phyloP scores from a whole-genome alignment of 2,329 filamentous ascomycete species.

The Fusarium dimerum region DNA sequence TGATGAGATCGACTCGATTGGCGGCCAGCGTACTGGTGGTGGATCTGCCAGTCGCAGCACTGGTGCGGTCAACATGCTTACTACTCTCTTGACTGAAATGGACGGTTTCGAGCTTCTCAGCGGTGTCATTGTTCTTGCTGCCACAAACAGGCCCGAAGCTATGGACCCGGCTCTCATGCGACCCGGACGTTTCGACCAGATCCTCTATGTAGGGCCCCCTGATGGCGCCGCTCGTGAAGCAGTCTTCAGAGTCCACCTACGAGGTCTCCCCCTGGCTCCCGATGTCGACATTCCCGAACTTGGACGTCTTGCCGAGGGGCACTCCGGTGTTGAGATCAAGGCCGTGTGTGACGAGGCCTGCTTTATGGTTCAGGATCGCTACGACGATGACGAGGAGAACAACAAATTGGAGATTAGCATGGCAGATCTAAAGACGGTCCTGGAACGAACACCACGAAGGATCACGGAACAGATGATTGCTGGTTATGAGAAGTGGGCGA shows the following conservation, averaged over 20 bases:
- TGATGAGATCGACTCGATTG: conserved; percentile 92
- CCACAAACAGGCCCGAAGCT: conserved; percentile 86
- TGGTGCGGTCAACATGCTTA: conserved; percentile 76
- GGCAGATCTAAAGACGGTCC: conserved; percentile 45
- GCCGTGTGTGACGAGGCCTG: conserved; percentile 51
- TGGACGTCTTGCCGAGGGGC: conserved; percentile 68
- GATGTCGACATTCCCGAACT: conserved; percentile 69
- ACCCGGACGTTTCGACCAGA: conserved; percentile 80
- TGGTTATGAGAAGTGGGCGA: conserved; percentile 59
- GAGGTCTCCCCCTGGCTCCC: conserved; percentile 56
- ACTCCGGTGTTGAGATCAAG: conserved; percentile 81
- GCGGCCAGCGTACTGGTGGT: conserved; percentile 51
- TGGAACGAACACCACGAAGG: conserved; percentile 52
- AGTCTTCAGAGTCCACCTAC: conserved; percentile 71
- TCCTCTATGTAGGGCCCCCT: conserved; percentile 84
- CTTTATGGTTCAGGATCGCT: conserved; percentile 42
- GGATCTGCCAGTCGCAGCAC: conserved; percentile 36
- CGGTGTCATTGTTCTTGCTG: conserved; percentile 83
- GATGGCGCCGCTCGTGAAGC: conserved; percentile 71
- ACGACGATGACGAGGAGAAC: conserved; percentile 31
- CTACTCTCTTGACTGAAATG: conserved; percentile 91
- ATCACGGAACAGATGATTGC: conserved; percentile 61
- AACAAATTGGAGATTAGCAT: conserved; percentile 40
- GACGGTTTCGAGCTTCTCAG: conserved; percentile 86
- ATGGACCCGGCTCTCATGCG: conserved; percentile 85